These are phyloP conservation scores for Hypholoma sublateritium DNA, from an alignment of 768 basidiomycete species.

Conservation along the genomic window DNA sequence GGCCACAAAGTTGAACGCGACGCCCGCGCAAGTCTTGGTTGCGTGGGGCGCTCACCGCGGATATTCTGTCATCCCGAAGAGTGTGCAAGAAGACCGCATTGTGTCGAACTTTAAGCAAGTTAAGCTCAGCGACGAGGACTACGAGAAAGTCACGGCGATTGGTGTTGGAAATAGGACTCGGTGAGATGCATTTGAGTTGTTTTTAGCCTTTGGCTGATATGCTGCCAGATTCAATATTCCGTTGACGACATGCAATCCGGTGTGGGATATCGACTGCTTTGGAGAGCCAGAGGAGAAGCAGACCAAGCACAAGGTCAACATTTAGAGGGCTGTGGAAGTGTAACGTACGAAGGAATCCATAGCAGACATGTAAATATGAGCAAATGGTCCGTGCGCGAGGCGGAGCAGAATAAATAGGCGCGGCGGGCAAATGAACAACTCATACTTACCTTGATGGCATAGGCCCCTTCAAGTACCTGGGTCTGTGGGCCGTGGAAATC, in stretches of 20 bases:
- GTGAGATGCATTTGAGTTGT: constrained; percentile 20
- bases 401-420: constrained; percentile 20
- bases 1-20: constrained; percentile 61
- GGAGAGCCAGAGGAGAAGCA: constrained; percentile 42
- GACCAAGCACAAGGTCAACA: constrained; percentile 14
- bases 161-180: constrained; percentile 47
- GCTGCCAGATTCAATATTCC: constrained; percentile 62
- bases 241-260: constrained; percentile 46
- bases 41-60: constrained; percentile 80
- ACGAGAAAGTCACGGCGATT: constrained; percentile 53
- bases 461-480: constrained; percentile 53
- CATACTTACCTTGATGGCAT: constrained; percentile 72
- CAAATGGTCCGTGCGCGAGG: constrained; percentile 38
- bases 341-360: no score
- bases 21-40: constrained; percentile 79
- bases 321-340: neutral
- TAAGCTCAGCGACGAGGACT: constrained; percentile 64
- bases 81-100: constrained; percentile 70
- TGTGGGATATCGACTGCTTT: constrained; percentile 77
- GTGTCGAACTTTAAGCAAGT: constrained; percentile 78
- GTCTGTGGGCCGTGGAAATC: constrained; percentile 55
- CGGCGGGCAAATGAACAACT: constrained; percentile 15
- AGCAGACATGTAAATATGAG: neutral
- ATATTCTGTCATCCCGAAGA: constrained; percentile 84
- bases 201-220: neutral